phyloP scores from a whole-genome alignment of 805 yeast genomes.

The Tetrapisispora namnaoensis region DNA sequence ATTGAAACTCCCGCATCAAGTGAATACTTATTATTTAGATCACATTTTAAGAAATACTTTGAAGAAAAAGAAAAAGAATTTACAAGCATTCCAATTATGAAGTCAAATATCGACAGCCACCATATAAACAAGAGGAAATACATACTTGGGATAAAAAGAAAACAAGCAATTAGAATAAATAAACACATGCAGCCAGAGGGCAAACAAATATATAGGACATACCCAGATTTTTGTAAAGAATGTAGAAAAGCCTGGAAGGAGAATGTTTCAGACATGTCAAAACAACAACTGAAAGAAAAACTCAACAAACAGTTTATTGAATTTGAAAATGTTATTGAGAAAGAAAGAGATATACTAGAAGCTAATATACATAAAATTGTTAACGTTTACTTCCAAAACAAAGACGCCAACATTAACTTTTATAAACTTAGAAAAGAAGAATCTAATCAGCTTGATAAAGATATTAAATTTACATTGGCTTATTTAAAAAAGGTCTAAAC shows the following conservation, averaged over 20 bases:
- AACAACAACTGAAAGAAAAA: constrained; percentile 9
- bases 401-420: too few species aligned
- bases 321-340: constrained; percentile 9
- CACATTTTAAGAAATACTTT: constrained; percentile 13
- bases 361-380: constrained; percentile 1
- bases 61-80: constrained; percentile 8
- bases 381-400: not conserved
- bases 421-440: too few species aligned
- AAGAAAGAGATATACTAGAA: constrained; percentile 11
- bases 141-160: not conserved
- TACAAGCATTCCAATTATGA: too few species aligned
- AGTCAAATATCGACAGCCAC: too few species aligned
- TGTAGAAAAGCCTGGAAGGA: constrained; percentile 19
- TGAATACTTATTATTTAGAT: constrained; percentile 20
- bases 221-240: constrained; percentile 19
- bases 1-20: constrained; percentile 17
- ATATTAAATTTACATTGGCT: not conserved
- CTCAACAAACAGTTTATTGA: constrained; percentile 7
- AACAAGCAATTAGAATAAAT: not conserved
- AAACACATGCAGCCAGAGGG: not conserved
- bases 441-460: not conserved
- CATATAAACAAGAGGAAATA: not conserved
- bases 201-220: constrained; percentile 5
- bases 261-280: constrained; percentile 12
- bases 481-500: not conserved